Conservation (phyloP, 2,329 filamentous ascomycete genomes). For the Talaromyces atroroseus region DNA sequence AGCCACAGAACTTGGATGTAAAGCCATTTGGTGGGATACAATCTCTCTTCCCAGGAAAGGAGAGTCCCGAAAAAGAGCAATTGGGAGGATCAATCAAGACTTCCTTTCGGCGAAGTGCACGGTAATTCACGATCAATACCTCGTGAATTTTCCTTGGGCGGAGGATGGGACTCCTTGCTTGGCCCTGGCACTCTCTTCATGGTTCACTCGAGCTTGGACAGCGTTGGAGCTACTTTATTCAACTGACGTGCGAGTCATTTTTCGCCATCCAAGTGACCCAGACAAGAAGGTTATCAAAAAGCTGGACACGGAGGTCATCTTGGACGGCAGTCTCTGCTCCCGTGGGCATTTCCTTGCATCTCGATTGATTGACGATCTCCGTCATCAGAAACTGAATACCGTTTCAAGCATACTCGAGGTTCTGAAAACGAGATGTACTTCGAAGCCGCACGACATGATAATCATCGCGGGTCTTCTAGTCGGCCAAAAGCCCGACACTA, state of each 20-base stretch:
- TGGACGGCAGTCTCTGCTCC: too few species aligned
- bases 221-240: slow-evolving; percentile 14
- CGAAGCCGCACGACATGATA: too few species aligned
- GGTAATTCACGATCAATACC: slow-evolving; percentile 15
- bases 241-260: slow-evolving; percentile 14
- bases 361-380: too few species aligned
- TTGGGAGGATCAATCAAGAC: slow-evolving; percentile 16
- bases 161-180: slow-evolving; percentile 19
- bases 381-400: too few species aligned
- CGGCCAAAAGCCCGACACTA: too few species aligned
- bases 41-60: slow-evolving; percentile 20
- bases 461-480: too few species aligned
- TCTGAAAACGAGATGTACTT: too few species aligned
- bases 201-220: slow-evolving; percentile 23
- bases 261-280: background rate
- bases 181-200: slow-evolving; percentile 20
- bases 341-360: too few species aligned
- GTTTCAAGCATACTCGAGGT: too few species aligned
- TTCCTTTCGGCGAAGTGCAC: slow-evolving; percentile 17
- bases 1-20: slow-evolving; percentile 12
- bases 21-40: slow-evolving; percentile 28
- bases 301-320: too few species aligned
- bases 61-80: slow-evolving; percentile 14
- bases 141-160: slow-evolving; percentile 16
- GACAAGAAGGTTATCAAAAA: too few species aligned